Evolutionary conservation across 139 green algal species (phyloP), one percentile per base, ranked within the genome.

Genomic region (Pedinophyceae sp.): DNA sequence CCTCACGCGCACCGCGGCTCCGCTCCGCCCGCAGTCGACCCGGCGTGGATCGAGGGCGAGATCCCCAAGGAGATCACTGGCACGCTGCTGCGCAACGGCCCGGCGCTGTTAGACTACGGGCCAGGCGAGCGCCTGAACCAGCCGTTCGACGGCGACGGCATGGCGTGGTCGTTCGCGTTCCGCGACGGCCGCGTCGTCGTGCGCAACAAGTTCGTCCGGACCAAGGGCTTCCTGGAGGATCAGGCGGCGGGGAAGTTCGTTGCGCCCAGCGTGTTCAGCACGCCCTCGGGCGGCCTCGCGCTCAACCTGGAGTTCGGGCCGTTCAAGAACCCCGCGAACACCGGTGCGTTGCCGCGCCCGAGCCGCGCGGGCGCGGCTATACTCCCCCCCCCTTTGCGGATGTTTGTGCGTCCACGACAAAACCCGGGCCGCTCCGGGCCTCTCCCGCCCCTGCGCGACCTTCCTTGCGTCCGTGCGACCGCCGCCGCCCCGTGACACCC

Each of bases 261-360:
- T 26, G 25, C 25, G 27, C 22, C 22, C 18, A 41, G 52, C 52
- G 2, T 29, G 19, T 57, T 57, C 52, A 48, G 16, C 52, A 2
- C 2, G 27, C 52, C 52, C 19, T 25, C 15, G 7, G 40, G 54
- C 16, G 23, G 13, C 15, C 5, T 23, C 6, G 7, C 46, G 18
- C 16, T 19, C 27, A 29, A 27, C n/a, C 52, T 27, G 19, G n/a
- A 48, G 27, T 26, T 30, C 27, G 22, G 54, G 3, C 19, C n/a
- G 15, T 27, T 57, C 27, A 40, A 41, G 52, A 40, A 57, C 27
- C 27, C 28, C 15, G 52, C 52, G 10, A 57, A 57, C 28, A 57
- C 52, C 5, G 28, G 17, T 19, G 52, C 38, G 27, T 15, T 57
- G 25, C 18, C 27, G n/a, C n/a, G n/a, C n/a, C n/a, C n/a, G n/a